Percentiles rank a stretch among this genome's conserved stretches.
Conservation (phyloP, 345 rosid genomes). For the Litchi chinensis region DNA sequence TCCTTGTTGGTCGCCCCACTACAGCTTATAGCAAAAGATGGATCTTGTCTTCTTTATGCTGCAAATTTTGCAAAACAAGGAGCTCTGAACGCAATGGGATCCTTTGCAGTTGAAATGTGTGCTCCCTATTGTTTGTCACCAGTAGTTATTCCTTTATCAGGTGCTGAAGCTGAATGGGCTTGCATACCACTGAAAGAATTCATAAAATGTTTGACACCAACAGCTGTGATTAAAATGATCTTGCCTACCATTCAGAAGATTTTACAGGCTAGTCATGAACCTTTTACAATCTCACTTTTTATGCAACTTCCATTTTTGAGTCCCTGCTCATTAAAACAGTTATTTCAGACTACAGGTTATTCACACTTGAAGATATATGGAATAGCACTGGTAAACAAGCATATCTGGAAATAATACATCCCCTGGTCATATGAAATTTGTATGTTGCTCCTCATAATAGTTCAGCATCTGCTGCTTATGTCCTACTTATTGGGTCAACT, state of each 20-base stretch:
- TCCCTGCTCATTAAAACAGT: constrained; percentile 32
- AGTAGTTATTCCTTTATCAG: constrained; percentile 54
- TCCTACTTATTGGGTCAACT: constrained; percentile 81
- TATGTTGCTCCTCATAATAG: constrained; percentile 70
- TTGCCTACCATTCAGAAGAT: constrained; percentile 86
- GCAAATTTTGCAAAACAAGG: constrained; percentile 89
- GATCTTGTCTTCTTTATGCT: constrained; percentile 69
- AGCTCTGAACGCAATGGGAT: constrained; percentile 80
- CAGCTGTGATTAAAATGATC: constrained; percentile 65
- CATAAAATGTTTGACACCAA: constrained; percentile 65
- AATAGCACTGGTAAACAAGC: constrained; percentile 70
- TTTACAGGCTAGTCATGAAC: constrained; percentile 67
- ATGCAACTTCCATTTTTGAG: constrained; percentile 18
- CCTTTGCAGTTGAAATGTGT: constrained; percentile 84
- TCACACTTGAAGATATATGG: constrained; percentile 93
- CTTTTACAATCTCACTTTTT: constrained; percentile 21
- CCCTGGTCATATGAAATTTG: constrained; percentile 79
- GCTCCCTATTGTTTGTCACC: constrained; percentile 75
- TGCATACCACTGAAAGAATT: constrained; percentile 73
- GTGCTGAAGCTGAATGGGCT: constrained; percentile 80
- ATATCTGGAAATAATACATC: constrained; percentile 77
- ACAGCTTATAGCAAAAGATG: constrained; percentile 71
- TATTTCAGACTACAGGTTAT: constrained; percentile 81
- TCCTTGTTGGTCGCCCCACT: constrained; percentile 83
- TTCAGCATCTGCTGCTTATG: constrained; percentile 89